Percentiles rank a stretch among this genome's conserved stretches.
phyloP scores from a whole-genome alignment of 2,329 filamentous ascomycete species.

The Xylaria sp. region DNA sequence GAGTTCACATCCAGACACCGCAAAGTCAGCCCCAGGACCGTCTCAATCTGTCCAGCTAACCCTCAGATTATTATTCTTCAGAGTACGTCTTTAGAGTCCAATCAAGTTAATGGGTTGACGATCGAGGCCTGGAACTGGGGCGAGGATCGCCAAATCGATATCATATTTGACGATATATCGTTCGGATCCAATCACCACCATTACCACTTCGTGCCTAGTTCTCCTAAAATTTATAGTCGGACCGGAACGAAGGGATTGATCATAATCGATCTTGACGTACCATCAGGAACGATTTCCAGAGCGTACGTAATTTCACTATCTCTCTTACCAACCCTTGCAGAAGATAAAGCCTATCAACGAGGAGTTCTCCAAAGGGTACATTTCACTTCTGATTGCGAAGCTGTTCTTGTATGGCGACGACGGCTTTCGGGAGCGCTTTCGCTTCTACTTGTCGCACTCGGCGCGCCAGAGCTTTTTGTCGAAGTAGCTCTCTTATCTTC shows the following conservation, averaged over 20 bases:
- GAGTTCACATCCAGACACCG: constrained; percentile 10
- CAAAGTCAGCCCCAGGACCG: neutral
- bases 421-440: too few relatives aligned
- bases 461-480: neutral
- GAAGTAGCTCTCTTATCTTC: neutral
- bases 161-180: too few relatives aligned
- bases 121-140: neutral
- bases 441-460: too few relatives aligned
- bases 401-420: neutral
- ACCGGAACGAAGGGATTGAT: neutral
- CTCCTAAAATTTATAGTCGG: neutral
- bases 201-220: neutral
- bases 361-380: neutral
- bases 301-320: neutral
- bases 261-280: neutral
- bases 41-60: neutral
- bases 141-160: neutral
- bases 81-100: too few relatives aligned
- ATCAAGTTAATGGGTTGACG: too few relatives aligned
- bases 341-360: neutral
- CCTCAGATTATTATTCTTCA: too few relatives aligned
- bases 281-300: neutral
- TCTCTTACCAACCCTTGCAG: neutral
- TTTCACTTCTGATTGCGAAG: neutral
- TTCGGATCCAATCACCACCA: too few relatives aligned